Base-by-base conservation (phyloP, 2,329 filamentous ascomycete species). In the Trichoderma endophyticum region DNA sequence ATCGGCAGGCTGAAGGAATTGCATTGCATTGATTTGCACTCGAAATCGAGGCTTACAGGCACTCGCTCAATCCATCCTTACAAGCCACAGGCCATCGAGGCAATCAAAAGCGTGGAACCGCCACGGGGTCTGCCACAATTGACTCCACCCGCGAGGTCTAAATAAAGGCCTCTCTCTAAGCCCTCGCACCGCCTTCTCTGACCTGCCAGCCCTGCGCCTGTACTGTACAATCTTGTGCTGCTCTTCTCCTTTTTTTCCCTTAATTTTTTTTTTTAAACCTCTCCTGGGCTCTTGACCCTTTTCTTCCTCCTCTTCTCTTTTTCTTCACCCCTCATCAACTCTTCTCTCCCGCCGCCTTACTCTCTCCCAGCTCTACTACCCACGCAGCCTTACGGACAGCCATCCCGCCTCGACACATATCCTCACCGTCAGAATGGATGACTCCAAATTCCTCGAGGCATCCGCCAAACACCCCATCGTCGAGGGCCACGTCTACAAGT, bases 391-490 rank as follows among this genome's bases (percentile, higher is more conserved):
- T 34, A 14, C 32, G 30, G 57, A 32, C 9, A n/a, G 28, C 32
- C 57, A n/a, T 34, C 30, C 30, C 30, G n/a, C 30, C 57, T 60
- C 57, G 57, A 34, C 18, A 34, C 30, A 21, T 43, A 43, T 60
- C 57, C 24, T 60, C 54, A 26, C 54, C 57, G 57, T 59, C 73
- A 76, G 72, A 78, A 89, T 89, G 87, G 85, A 87, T 77, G 84
- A 84, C 73, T 59, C 39, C 63, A 83, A 85, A 75, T 87, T 91
- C 76, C 82, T 90, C 76, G 86, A 84, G 72, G 89, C 89, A 77
- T 90, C 89, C 69, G 83, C 86, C 82, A 89, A 87, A 82, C 87
- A 91, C 80, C 86, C 89, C 75, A 89, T 90, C 73, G 84, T 86
- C 67, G 79, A 83, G 69, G 86, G 86, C 76, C 86, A 85, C 71